A percentile compares a stretch with the other conserved stretches of the same genome.
phyloP scores from a whole-genome alignment of 148 eudicot genomes.

The Simmondsia chinensis region DNA sequence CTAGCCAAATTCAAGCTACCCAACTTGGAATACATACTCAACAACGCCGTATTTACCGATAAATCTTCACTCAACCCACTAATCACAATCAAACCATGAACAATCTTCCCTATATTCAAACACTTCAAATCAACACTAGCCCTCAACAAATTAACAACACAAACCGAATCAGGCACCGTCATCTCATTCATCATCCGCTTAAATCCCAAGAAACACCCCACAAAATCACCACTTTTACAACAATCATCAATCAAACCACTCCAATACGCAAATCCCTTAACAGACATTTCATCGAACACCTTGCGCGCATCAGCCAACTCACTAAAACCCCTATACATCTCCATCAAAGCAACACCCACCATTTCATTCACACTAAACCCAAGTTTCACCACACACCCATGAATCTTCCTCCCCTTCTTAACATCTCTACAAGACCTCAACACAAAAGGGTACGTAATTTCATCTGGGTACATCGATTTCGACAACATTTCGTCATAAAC shows the following conservation, averaged over 20 bases:
- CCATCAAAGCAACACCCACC: constrained; percentile 13
- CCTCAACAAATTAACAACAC: constrained; percentile 21
- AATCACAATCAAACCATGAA: constrained; percentile 17
- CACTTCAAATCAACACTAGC: constrained; percentile 19
- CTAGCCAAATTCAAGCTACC: constrained; percentile 11
- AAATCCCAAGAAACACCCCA: constrained; percentile 8
- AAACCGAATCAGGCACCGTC: constrained; percentile 7
- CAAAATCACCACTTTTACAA: constrained; percentile 8
- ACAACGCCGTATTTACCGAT: constrained; percentile 21
- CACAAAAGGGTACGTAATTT: constrained; percentile 21
- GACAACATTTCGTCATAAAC: constrained; percentile 21
- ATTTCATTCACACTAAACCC: constrained; percentile 14
- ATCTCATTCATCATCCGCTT: constrained; percentile 14
- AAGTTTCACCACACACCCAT: constrained; percentile 22
- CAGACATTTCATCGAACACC: constrained; percentile 16
- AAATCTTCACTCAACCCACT: constrained; percentile 14
- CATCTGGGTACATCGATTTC: constrained; percentile 21
- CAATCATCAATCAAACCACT: constrained; percentile 10
- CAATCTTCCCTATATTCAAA: constrained; percentile 10
- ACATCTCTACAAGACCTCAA: constrained; percentile 14
- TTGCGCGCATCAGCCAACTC: constrained; percentile 9
- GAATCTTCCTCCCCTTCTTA: constrained; percentile 9
- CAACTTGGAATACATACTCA: constrained; percentile 24
- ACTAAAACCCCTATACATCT: constrained; percentile 8
- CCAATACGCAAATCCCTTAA: constrained; percentile 12